phyloP scores from a whole-genome alignment of 805 yeast genomes.

The Spathaspora gorwiae region DNA sequence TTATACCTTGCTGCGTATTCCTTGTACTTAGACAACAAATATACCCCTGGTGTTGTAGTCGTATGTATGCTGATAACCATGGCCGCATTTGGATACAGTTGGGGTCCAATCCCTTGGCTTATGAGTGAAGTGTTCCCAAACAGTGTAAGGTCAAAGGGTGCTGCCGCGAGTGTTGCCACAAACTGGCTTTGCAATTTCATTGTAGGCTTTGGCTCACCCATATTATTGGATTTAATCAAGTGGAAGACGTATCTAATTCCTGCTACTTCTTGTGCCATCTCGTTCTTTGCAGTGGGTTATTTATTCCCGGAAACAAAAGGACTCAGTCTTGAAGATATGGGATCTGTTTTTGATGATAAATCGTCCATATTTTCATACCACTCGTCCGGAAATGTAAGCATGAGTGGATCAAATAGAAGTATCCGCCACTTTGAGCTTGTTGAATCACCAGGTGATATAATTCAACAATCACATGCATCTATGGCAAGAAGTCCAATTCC shows the following conservation, averaged over 20 bases:
- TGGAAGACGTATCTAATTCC: conserved; percentile 85
- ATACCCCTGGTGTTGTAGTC: conserved; percentile 71
- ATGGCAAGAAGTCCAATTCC: conserved; percentile 25
- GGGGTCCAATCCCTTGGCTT: conserved; percentile 96
- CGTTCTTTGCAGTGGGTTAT: conserved; percentile 66
- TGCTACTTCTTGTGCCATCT: conserved; percentile 68
- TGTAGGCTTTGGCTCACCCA: conserved; percentile 89
- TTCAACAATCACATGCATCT: conserved; percentile 34
- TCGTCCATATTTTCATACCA: conserved; percentile 41
- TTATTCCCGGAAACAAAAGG: conserved; percentile 91
- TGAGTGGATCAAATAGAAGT: conserved; percentile 6
- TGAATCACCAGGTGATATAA: conserved; percentile 4
- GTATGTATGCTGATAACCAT: conserved; percentile 72
- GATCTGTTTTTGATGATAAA: conserved; percentile 71
- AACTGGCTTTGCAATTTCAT: conserved; percentile 92
- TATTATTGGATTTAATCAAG: conserved; percentile 65
- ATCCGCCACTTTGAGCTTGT: conserved; percentile 6
- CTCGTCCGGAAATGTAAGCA: conserved; percentile 18
- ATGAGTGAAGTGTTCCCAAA: conserved; percentile 85
- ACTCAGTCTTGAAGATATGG: conserved; percentile 86
- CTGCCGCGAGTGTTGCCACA: conserved; percentile 84
- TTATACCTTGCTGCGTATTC: conserved; percentile 61
- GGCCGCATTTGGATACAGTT: conserved; percentile 80
- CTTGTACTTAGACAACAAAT: conserved; percentile 25
- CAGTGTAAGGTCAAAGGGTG: conserved; percentile 82